Percentiles rank a stretch among this genome's conserved stretches.
These are phyloP conservation scores for Penicillium sp. DNA, from an alignment of 2,329 filamentous ascomycete species.

Conservation along the genomic window DNA sequence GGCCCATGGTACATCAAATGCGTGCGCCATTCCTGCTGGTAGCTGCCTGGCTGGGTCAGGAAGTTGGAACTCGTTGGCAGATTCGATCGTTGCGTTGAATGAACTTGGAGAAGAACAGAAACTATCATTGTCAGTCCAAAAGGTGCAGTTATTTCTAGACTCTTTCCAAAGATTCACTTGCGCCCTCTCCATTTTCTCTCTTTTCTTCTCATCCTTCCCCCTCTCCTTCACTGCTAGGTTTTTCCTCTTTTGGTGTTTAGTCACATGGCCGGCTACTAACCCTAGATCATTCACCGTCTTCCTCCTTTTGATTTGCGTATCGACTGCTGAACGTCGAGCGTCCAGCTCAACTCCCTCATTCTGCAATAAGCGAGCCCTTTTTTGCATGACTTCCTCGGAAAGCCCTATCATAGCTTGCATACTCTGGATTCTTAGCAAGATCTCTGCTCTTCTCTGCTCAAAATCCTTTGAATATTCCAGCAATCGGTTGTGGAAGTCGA, in stretches of 20 bases:
- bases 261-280: not conserved
- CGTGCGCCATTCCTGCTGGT: not conserved
- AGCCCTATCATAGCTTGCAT: not conserved
- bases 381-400: not conserved
- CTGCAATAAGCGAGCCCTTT: not conserved
- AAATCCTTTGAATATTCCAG: not conserved
- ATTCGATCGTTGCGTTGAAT: not conserved
- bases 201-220: not conserved
- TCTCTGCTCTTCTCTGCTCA: not conserved
- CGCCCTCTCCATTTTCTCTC: not conserved
- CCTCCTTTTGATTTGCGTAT: not conserved
- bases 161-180: not conserved
- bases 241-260: not conserved
- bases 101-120: not conserved
- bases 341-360: not conserved
- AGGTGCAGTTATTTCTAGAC: not conserved
- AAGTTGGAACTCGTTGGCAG: not conserved
- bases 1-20: not conserved
- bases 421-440: not conserved
- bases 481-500: not conserved
- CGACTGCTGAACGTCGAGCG: not conserved
- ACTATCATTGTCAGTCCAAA: not conserved
- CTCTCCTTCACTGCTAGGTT: not conserved
- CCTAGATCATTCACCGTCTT: not conserved
- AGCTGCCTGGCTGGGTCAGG: not conserved